Evolutionary conservation across 192 early-diverging fungal species (phyloP).

Genomic region (Rhizophagus prolifer): DNA sequence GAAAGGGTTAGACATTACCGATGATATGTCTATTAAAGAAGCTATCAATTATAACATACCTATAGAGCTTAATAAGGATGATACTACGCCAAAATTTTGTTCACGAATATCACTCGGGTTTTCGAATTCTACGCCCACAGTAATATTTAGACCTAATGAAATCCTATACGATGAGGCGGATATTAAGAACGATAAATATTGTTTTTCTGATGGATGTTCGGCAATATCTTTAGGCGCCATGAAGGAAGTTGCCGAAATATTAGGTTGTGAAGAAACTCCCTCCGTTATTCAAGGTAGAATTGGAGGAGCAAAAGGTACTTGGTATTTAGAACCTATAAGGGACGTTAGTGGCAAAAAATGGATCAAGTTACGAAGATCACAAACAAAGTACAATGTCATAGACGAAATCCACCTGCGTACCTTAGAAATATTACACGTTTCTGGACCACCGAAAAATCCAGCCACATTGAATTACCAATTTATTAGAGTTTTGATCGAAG

Average conservation of each 20-base stretch:
- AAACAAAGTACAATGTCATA: slow-evolving; percentile 34
- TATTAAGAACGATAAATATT: neutral
- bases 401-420: slow-evolving; percentile 30
- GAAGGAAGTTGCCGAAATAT: slow-evolving; percentile 25
- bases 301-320: slow-evolving; percentile 39
- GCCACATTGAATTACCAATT: slow-evolving; percentile 34
- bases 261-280: slow-evolving; percentile 26
- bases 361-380: slow-evolving; percentile 35
- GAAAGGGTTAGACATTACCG: slow-evolving; percentile 11
- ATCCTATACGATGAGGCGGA: slow-evolving; percentile 19
- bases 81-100: slow-evolving; percentile 32
- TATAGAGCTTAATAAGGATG: slow-evolving; percentile 22
- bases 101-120: slow-evolving; percentile 37
- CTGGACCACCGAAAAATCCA: slow-evolving; percentile 17
- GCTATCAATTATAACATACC: slow-evolving; percentile 38
- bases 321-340: slow-evolving; percentile 32
- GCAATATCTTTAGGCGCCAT: slow-evolving; percentile 36
- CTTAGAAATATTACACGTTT: slow-evolving; percentile 32
- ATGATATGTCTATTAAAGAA: slow-evolving; percentile 12
- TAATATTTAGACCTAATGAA: slow-evolving; percentile 31
- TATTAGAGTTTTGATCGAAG: slow-evolving; percentile 32
- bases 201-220: slow-evolving; percentile 42
- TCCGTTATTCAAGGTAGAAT: slow-evolving; percentile 41
- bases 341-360: slow-evolving; percentile 12
- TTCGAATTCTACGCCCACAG: slow-evolving; percentile 31